phyloP scores from a whole-genome alignment of 129 eudicot species.

The carrot (Daucus carota) region DH1_v3.0 NC_030381.2:54032501-54033000 shows the following conservation, averaged over 20 bases:
- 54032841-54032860: constrained; percentile 45
- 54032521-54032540: background rate
- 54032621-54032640: constrained; percentile 94
- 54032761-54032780: constrained; percentile 46
- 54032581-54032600: constrained; percentile 59
- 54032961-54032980: constrained; percentile 25
- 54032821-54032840: constrained; percentile 62
- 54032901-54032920: constrained; percentile 42
- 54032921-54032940: constrained; percentile 71
- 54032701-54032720: constrained; percentile 85
- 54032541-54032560: background rate
- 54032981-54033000: constrained; percentile 58
- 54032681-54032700: constrained; percentile 72
- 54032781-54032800: constrained; percentile 72
- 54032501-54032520: background rate
- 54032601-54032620: constrained; percentile 72
- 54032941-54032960: constrained; percentile 51
- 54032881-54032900: constrained; percentile 54
- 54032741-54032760: constrained; percentile 58
- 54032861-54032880: constrained; percentile 25
- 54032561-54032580: background rate
- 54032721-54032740: constrained; percentile 85
- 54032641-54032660: constrained; percentile 82
- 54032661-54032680: constrained; percentile 49
- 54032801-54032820: constrained; percentile 54